Evolutionary conservation across 2,329 filamentous ascomycete species (phyloP).

Genomic region (Cordyceps cateniannulata): DNA sequence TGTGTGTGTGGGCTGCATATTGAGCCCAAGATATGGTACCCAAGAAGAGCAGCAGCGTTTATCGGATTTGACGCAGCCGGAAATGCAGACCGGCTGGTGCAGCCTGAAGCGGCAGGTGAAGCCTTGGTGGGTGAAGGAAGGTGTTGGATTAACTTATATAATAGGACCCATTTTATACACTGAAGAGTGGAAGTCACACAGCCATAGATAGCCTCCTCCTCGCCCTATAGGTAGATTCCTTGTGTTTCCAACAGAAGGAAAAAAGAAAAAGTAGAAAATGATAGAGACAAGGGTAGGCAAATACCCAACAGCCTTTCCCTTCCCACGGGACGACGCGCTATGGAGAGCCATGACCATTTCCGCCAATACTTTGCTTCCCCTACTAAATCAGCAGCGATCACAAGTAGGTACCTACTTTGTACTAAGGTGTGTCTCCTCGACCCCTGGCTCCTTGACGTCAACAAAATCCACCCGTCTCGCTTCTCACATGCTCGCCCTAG

Average conservation of each 20-base stretch:
- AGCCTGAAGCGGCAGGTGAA: too few relatives aligned
- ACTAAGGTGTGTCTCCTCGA: neutral
- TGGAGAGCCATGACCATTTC: neutral
- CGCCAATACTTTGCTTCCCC: neutral
- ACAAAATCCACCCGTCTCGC: neutral
- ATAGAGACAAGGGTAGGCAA: neutral
- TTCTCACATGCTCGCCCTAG: constrained; percentile 8
- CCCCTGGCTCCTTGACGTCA: constrained; percentile 1
- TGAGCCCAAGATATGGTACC: neutral
- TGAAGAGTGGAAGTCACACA: too few relatives aligned
- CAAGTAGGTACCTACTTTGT: too few relatives aligned
- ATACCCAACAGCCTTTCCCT: neutral
- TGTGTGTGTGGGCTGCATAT: neutral
- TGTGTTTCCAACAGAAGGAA: too few relatives aligned
- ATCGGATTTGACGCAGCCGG: neutral
- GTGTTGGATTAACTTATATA: too few relatives aligned
- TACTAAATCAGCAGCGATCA: neutral
- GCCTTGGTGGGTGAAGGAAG: too few relatives aligned
- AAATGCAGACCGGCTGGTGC: neutral
- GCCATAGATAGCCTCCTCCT: too few relatives aligned
- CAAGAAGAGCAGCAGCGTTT: neutral
- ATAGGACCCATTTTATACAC: too few relatives aligned
- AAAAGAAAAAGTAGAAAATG: neutral
- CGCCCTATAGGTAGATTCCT: too few relatives aligned
- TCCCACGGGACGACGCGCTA: neutral